Evolutionary conservation across 1,139 yeast species (phyloP).

Genomic region (Hemisphaericaspora subhashii): DNA sequence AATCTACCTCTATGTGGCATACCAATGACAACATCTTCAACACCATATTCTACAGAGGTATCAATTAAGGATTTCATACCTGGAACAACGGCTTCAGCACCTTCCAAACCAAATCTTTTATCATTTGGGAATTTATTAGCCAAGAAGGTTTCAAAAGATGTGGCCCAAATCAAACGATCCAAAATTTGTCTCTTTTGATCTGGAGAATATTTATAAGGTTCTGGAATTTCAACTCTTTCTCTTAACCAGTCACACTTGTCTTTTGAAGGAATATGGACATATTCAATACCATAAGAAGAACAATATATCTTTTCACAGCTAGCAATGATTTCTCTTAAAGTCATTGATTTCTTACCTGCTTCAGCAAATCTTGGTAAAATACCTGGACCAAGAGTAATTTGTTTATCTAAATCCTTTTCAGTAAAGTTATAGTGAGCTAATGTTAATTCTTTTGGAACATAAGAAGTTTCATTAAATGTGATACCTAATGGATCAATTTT

Average conservation of each 20-base stretch:
- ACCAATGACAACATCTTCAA: constrained; percentile 95
- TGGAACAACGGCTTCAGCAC: constrained; percentile 95
- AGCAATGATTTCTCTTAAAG: constrained; percentile 74
- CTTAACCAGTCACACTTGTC: constrained; percentile 98
- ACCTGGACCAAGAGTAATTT: constrained; percentile 95
- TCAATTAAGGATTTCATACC: constrained; percentile 97
- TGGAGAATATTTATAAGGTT: constrained; percentile 75
- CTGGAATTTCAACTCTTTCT: constrained; percentile 91
- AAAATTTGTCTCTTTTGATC: constrained; percentile 96
- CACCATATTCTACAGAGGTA: constrained; percentile 88
- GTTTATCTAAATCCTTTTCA: constrained; percentile 78
- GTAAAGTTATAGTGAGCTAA: constrained; percentile 90
- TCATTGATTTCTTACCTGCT: constrained; percentile 61
- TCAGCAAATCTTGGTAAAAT: constrained; percentile 89
- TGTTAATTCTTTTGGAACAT: constrained; percentile 81
- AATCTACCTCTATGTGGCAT: constrained; percentile 99
- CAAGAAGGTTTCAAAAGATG: constrained; percentile 88
- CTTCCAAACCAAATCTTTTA: constrained; percentile 97
- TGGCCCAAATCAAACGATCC: constrained; percentile 96
- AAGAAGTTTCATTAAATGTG: constrained; percentile 69
- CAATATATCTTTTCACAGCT: constrained; percentile 86
- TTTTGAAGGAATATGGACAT: constrained; percentile 94
- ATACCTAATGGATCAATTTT: constrained; percentile 92
- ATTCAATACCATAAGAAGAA: constrained; percentile 87
- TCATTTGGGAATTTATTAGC: constrained; percentile 97